A percentile compares a stretch with the other conserved stretches of the same genome.
phyloP scores from a whole-genome alignment of 192 early-diverging fungal genomes.

The Fimicolochytrium jonesii region DNA sequence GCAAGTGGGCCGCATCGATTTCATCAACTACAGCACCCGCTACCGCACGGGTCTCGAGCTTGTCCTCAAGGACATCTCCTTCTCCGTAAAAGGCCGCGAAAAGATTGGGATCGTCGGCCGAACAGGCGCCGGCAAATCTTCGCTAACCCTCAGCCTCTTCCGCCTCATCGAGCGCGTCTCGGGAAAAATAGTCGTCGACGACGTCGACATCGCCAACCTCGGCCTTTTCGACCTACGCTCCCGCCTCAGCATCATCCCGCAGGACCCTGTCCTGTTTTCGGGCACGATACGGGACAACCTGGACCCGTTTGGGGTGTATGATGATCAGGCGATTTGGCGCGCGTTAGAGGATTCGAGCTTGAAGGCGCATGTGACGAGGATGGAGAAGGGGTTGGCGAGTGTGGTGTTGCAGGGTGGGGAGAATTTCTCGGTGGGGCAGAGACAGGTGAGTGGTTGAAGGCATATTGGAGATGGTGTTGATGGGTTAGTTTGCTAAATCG shows the following conservation, averaged over 20 bases:
- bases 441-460: no score
- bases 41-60: conserved; percentile 78
- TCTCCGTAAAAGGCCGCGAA: conserved; percentile 35
- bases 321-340: conserved; percentile 43
- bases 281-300: conserved; percentile 50
- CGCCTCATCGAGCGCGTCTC: conserved; percentile 69
- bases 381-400: conserved; percentile 62
- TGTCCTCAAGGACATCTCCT: conserved; percentile 56
- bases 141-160: conserved; percentile 69
- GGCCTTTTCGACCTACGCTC: conserved; percentile 71
- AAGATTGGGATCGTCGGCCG: conserved; percentile 56
- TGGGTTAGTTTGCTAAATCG: neutral
- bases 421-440: conserved; percentile 24
- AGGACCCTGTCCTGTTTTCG: conserved; percentile 61
- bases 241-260: conserved; percentile 76
- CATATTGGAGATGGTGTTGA: neutral
- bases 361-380: conserved; percentile 54
- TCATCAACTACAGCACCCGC: conserved; percentile 71
- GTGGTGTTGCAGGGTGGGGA: conserved; percentile 49
- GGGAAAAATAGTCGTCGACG: conserved; percentile 70
- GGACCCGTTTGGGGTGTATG: conserved; percentile 45
- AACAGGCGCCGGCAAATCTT: conserved; percentile 70
- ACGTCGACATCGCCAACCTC: conserved; percentile 61
- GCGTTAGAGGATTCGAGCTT: conserved; percentile 61
- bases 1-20: conserved; percentile 65